Evolutionary conservation across 352 stramenopile genomes (phyloP).

Genomic region (Phytophthora cactorum): DNA sequence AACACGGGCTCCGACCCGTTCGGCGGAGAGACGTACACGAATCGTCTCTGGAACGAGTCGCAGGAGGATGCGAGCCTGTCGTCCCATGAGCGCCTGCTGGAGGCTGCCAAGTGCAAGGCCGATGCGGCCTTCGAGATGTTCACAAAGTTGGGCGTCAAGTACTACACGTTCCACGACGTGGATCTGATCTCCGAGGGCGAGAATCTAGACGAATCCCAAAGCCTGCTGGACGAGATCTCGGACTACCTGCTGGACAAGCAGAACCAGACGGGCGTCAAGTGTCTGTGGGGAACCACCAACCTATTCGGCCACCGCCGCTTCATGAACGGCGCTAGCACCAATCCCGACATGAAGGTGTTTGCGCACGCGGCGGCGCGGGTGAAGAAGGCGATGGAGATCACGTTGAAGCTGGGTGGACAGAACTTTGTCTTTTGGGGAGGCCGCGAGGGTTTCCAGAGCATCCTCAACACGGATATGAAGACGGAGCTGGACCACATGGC

Average conservation of each 20-base stretch:
- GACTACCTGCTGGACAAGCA: slow-evolving; percentile 71
- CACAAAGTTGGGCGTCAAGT: slow-evolving; percentile 83
- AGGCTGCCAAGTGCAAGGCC: slow-evolving; percentile 73
- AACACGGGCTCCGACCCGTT: slow-evolving; percentile 44
- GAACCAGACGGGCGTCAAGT: slow-evolving; percentile 72
- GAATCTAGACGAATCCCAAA: slow-evolving; percentile 49
- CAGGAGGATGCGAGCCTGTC: slow-evolving; percentile 40
- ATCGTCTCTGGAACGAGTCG: slow-evolving; percentile 48
- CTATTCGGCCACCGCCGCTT: slow-evolving; percentile 79
- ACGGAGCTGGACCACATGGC: slow-evolving; percentile 87
- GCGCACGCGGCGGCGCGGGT: slow-evolving; percentile 77
- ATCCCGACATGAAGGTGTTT: slow-evolving; percentile 85
- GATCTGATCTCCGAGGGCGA: slow-evolving; percentile 77
- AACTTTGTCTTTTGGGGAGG: slow-evolving; percentile 92
- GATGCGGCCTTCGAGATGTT: slow-evolving; percentile 91
- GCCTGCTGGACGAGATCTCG: slow-evolving; percentile 43
- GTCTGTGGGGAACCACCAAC: slow-evolving; percentile 87
- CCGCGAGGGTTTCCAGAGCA: slow-evolving; percentile 79
- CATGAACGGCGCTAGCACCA: slow-evolving; percentile 88
- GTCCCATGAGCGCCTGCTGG: slow-evolving; percentile 55
- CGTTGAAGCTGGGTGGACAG: slow-evolving; percentile 77
- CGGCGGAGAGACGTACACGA: slow-evolving; percentile 43
- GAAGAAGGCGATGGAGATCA: slow-evolving; percentile 90
- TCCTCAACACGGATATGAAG: slow-evolving; percentile 82
- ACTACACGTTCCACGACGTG: slow-evolving; percentile 89